phyloP scores from a whole-genome alignment of 78 protist species.

The Creolimax fragrantissima region DNA sequence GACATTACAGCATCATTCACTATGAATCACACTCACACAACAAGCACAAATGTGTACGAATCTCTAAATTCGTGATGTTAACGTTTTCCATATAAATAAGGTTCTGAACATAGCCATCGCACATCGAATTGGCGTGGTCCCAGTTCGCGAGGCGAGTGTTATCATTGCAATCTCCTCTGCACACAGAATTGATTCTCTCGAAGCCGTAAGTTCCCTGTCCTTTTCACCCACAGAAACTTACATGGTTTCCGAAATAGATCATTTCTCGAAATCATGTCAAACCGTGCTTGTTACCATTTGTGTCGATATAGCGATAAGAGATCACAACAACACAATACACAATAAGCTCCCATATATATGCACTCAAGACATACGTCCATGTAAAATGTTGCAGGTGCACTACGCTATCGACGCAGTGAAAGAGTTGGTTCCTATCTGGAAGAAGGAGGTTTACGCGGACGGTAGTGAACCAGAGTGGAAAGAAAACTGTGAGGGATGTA shows the following conservation, averaged over 20 bases:
- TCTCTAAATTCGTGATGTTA: not conserved
- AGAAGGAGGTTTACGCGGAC: not conserved
- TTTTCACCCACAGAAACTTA: too few species aligned
- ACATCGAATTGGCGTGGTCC: constrained; percentile 18
- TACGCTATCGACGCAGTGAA: not conserved
- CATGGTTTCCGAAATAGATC: too few species aligned
- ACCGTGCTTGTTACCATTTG: too few species aligned
- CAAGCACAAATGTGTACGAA: not conserved
- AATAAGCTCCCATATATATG: too few species aligned
- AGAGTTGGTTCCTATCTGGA: not conserved
- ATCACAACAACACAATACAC: too few species aligned
- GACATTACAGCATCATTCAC: too few species aligned
- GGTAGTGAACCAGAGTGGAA: not conserved
- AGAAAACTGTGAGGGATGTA: not conserved
- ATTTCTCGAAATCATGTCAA: too few species aligned
- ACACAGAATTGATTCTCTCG: not conserved
- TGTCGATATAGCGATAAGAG: too few species aligned
- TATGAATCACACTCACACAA: too few species aligned
- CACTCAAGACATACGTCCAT: too few species aligned
- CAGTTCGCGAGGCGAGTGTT: not conserved
- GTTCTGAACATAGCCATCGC: not conserved
- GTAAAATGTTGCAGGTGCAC: not conserved
- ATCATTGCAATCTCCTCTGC: constrained; percentile 5
- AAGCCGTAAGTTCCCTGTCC: constrained; percentile 6
- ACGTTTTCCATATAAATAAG: too few species aligned